phyloP scores from a whole-genome alignment of 2,329 filamentous ascomycete genomes.

The Camillea tinctor region DNA sequence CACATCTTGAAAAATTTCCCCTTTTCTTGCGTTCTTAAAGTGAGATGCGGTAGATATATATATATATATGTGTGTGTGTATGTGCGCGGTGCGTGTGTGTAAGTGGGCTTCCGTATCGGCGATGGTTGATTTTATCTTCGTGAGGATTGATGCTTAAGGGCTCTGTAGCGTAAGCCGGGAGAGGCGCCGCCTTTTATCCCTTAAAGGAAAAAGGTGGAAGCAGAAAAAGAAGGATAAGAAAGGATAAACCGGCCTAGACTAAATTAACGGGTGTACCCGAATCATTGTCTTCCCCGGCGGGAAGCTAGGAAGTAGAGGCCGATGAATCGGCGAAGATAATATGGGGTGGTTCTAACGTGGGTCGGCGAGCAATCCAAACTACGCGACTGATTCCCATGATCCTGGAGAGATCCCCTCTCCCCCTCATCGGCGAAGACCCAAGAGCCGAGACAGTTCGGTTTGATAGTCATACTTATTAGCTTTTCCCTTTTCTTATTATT shows the following conservation, averaged over 20 bases:
- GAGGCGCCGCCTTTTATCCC: too few relatives aligned
- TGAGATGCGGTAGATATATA: not conserved
- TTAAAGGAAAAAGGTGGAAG: not conserved
- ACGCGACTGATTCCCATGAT: not conserved
- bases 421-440: not conserved
- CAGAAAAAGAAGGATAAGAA: not conserved
- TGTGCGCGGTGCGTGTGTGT: not conserved
- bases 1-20: conserved; percentile 51
- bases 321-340: not conserved
- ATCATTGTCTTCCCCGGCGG: not conserved
- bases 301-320: not conserved
- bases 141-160: not conserved
- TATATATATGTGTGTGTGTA: not conserved
- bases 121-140: not conserved
- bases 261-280: not conserved
- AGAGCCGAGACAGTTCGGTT: too few relatives aligned
- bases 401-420: too few relatives aligned
- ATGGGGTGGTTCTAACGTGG: not conserved
- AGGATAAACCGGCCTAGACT: not conserved
- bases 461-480: too few relatives aligned
- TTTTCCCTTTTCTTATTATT: too few relatives aligned
- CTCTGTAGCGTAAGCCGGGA: not conserved
- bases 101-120: not conserved
- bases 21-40: not conserved
- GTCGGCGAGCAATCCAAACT: not conserved